Percentiles rank a stretch among this genome's conserved stretches.
Evolutionary conservation across 1,284 basidiomycete species (phyloP).

Genomic region (Boletellus sp.): DNA sequence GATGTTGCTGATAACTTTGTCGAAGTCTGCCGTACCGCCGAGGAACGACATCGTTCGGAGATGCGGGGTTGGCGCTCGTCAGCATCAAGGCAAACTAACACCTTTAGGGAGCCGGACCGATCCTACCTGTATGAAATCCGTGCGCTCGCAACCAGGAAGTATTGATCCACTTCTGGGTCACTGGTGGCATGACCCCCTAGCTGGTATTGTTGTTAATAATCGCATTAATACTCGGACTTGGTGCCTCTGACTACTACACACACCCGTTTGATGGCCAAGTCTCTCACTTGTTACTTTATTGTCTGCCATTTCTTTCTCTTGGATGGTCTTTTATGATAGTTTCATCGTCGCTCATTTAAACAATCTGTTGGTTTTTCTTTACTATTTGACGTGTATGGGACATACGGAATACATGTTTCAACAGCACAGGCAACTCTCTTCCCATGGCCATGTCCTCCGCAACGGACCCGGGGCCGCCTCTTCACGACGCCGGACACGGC

Average conservation of each 20-base stretch:
- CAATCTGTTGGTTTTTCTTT: conserved; percentile 15
- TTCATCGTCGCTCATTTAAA: conserved; percentile 24
- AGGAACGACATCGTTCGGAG: conserved; percentile 76
- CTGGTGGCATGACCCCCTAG: conserved; percentile 5
- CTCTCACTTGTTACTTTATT: conserved; percentile 32
- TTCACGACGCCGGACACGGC: conserved; percentile 49
- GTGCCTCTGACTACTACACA: conserved; percentile 19
- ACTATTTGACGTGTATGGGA: conserved; percentile 32
- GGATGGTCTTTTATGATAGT: conserved; percentile 20
- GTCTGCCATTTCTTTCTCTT: conserved; percentile 14
- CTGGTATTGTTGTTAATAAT: conserved; percentile 3
- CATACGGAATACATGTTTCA: conserved; percentile 33
- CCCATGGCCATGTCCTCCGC: too few species aligned
- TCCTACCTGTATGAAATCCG: conserved; percentile 74
- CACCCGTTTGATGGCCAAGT: conserved; percentile 18
- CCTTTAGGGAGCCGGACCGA: conserved; percentile 50
- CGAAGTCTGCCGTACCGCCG: conserved; percentile 68
- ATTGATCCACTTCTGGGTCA: conserved; percentile 39
- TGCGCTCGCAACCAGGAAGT: conserved; percentile 74
- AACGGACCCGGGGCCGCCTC: not conserved
- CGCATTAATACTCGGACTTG: conserved; percentile 23
- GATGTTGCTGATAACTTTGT: conserved; percentile 73
- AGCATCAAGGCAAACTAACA: conserved; percentile 38
- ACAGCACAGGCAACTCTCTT: conserved; percentile 10
- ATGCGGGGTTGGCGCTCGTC: conserved; percentile 77